Base-by-base conservation (phyloP, 2,329 filamentous ascomycete species). In the Colletotrichum sp. region DNA sequence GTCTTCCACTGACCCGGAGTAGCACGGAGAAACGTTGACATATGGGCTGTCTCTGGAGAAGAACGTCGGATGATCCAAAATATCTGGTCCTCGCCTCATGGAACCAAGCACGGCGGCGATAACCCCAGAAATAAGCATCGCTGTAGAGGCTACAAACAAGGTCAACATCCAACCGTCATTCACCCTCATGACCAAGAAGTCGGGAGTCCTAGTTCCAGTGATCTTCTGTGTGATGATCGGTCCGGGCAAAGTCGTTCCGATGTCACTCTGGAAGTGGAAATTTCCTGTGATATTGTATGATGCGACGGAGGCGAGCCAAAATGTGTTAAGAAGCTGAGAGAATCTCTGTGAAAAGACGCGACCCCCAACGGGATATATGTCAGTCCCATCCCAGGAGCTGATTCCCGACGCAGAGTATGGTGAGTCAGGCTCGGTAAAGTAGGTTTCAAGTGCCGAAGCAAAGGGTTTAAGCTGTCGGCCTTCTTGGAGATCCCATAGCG, bases 61-160 rank as follows among this genome's bases (percentile, higher is more conserved):
- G 34, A 66, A 52, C 1, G 71, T 63, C 0, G 79, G 44, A 74
- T 81, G 65, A 82, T 80, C 32, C 80, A 81, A 71, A 77, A 80
- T 15, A 78, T 80, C 34, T 72, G 71, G 76, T 80, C 82, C 71
- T 77, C 79, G 48, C 80, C 81, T 67, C 82, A 83, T 39, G 73
- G 48, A 48, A 80, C 78, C 67, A 81, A 79, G 72, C 81, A 83
- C 18, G 77, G 77, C 34, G 0, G 64, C 71, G 6, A 36, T 36
- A 12, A 73, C n/a, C 15, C 64, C 71, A 7, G 64, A 59, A 10
- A 57, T 15, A 2, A 68, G 26, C 71, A 73, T 73, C 28, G 32
- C 39, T 2, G 18, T 24, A 3, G 71, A 68, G 28, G 64, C 66
- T 2, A 68, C 36, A 6, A 68, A 52, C 4, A 73, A 57, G 9